Percentiles rank a stretch among this genome's conserved stretches.
These are phyloP conservation scores for Chlamydomonas schloesseri DNA, from an alignment of 139 green algal species.

Conservation along the genomic window DNA sequence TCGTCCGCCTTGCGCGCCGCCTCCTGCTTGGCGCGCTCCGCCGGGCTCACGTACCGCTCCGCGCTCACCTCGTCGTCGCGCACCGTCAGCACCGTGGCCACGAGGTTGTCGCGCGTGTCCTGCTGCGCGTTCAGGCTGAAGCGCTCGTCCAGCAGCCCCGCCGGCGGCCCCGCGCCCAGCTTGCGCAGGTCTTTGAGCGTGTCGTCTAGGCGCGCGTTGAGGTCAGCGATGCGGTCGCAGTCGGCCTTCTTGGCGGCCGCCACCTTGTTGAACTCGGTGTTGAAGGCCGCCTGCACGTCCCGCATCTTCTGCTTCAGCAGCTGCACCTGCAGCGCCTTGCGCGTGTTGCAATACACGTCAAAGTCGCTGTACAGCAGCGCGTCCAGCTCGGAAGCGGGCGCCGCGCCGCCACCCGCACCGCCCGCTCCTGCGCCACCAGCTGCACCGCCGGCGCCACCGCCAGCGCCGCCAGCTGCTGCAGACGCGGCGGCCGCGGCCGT, in stretches of 20 bases:
- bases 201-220: slow-evolving; percentile 55
- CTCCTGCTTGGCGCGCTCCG: slow-evolving; percentile 5
- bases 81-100: slow-evolving; percentile 34
- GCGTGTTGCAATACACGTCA: slow-evolving; percentile 42
- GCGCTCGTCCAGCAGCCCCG: slow-evolving; percentile 20
- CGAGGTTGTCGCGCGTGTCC: slow-evolving; percentile 35
- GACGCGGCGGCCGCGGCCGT: background rate
- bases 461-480: background rate
- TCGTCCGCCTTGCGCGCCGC: slow-evolving; percentile 29
- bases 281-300: slow-evolving; percentile 49
- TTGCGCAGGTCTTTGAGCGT: slow-evolving; percentile 43
- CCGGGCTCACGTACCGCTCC: slow-evolving; percentile 14
- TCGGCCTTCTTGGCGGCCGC: slow-evolving; percentile 35
- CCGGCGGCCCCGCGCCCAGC: slow-evolving; percentile 22
- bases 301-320: slow-evolving; percentile 39
- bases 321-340: slow-evolving; percentile 38
- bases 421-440: background rate
- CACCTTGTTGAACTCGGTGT: slow-evolving; percentile 45
- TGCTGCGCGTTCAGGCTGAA: slow-evolving; percentile 26
- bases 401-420: background rate
- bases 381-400: background rate
- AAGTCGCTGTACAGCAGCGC: slow-evolving; percentile 48
- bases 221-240: slow-evolving; percentile 52
- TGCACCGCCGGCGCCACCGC: background rate
- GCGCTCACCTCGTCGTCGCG: slow-evolving; percentile 52